Base-by-base conservation (phyloP, 345 rosid genomes). In the Pseudoturritis turrita region DNA sequence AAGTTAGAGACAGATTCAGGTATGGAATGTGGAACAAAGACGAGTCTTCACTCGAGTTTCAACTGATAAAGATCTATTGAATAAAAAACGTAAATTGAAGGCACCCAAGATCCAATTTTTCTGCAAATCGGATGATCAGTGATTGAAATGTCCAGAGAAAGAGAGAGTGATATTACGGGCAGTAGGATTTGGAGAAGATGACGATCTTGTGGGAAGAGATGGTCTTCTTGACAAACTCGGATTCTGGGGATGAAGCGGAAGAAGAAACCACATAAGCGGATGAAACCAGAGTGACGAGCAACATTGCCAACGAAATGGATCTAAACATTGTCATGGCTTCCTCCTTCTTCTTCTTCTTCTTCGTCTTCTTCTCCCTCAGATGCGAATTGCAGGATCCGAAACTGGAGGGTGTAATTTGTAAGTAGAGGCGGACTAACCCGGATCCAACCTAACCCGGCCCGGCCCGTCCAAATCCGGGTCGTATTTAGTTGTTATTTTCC, bases 181-280 rank as follows among this genome's bases (percentile, higher is more conserved):
- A 93, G 76, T 93, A 93, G 49, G 98, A 90, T 65, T 93, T 93
- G 80, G 98, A 93, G 92, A 93, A 93, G 81, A 93, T 87, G 84
- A 90, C 90, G 84, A 93, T 89, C 83, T 85, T 77, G 82, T 89
- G 94, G 33, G 97, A 79, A 62, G 90, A 76, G 76, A 93, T 81
- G 47, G 97, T 89, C 79, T 86, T 85, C 79, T 81, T 57, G 62
- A 92, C 96, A 74, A 90, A 92, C 8, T 81, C 79, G 17, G 71
- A 70, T 15, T 83, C 81, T n/a, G 86, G 73, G 5, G 85, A 77
- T 46, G 73, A 43, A 40, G 65, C 77, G 4, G 68, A 31, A 39
- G 82, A 66, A 28, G 65, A n/a, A n/a, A n/a, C 65, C 58, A 41
- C 70, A 12, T 33, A 70, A n/a, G 78, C 65, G 79, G 37, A 76